Evolutionary conservation across 2,329 filamentous ascomycete species (phyloP), one percentile per base, ranked within the genome.

Genomic region (Aspergillus sp.): DNA sequence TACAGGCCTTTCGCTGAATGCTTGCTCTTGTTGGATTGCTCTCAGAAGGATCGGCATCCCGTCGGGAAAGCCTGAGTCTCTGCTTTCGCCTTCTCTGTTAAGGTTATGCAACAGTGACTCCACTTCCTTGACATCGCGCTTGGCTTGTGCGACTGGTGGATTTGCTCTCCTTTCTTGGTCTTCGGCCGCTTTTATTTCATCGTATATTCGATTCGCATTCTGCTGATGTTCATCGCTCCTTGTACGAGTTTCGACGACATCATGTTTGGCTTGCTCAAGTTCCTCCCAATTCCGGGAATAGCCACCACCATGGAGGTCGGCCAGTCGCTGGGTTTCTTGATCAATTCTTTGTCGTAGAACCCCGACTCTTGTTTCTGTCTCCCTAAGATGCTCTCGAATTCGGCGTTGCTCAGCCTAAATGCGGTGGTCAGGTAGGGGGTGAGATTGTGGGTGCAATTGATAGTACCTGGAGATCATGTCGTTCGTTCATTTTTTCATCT

Each of bases 1-100:
- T 35, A 98, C 80, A 2, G 95, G 95, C 61, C 83, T 87, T 44
- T 84, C 78, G 23, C 80, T 77, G 69, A 96, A 98, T 0, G 86
- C 81, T 2, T 62, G 73, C 57, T 96, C 90, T n/a, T 79, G 77
- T 6, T 85, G 81, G 60, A 98, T 90, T n/a, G 82, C 82, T 53
- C 76, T 80, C 6, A 96, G 75, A 3, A 97, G 82, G 2, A 79
- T 75, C 1, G 82, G 79, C 66, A 96, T 83, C 41, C 82, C 82
- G 1, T 74, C 71, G 43, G 87, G 84, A 66, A 89, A 97, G 0
- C 83, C 88, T 57, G 82, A 83, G 45, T 85, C 84, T 49, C 82
- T 82, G 49, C 86, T 82, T 1, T 84, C 84, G 47, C 83, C 80
- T 43, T 86, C 85, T 67, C 76, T 77, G 47, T 81, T 76, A 8